These are phyloP conservation scores for Neonectria coccinea DNA, from an alignment of 2,329 filamentous ascomycete species.

Conservation along the genomic window DNA sequence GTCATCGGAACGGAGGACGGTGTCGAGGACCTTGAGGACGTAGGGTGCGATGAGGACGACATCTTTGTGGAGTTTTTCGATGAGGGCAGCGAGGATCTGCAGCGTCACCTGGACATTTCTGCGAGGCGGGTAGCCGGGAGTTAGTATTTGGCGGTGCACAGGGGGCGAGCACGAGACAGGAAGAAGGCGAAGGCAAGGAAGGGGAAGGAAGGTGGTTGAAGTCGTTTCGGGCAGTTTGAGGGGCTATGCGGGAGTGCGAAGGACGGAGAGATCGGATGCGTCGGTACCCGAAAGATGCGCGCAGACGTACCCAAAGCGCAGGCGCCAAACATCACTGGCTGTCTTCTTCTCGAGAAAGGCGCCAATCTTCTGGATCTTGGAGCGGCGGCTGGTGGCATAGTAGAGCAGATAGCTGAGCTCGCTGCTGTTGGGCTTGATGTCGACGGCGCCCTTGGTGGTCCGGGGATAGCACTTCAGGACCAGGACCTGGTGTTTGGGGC, in stretches of 20 bases:
- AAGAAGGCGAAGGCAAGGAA: not conserved
- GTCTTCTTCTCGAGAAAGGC: constrained; percentile 95
- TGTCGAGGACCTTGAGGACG: constrained; percentile 85
- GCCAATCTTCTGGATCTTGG: constrained; percentile 96
- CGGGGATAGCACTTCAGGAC: constrained; percentile 97
- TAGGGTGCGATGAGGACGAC: constrained; percentile 88
- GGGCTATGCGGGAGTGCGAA: not conserved
- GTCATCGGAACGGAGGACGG: constrained; percentile 86
- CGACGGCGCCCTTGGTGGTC: constrained; percentile 88
- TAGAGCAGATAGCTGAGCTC: constrained; percentile 97
- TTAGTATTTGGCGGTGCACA: not conserved
- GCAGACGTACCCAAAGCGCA: constrained; percentile 79
- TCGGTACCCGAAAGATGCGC: constrained; percentile 26
- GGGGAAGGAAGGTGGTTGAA: not conserved
- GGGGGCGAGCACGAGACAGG: not conserved
- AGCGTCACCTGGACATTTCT: constrained; percentile 96
- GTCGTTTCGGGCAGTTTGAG: constrained; percentile 4
- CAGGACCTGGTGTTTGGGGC: constrained; percentile 96
- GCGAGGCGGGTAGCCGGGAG: constrained; percentile 51
- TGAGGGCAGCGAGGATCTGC: constrained; percentile 88
- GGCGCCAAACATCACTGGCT: constrained; percentile 88
- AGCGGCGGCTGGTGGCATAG: constrained; percentile 93
- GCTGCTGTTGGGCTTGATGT: constrained; percentile 95
- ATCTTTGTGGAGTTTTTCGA: constrained; percentile 93
- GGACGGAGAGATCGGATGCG: constrained; percentile 29